Conservation (phyloP, 805 yeast species). For the Pichia phayaonensis region DNA sequence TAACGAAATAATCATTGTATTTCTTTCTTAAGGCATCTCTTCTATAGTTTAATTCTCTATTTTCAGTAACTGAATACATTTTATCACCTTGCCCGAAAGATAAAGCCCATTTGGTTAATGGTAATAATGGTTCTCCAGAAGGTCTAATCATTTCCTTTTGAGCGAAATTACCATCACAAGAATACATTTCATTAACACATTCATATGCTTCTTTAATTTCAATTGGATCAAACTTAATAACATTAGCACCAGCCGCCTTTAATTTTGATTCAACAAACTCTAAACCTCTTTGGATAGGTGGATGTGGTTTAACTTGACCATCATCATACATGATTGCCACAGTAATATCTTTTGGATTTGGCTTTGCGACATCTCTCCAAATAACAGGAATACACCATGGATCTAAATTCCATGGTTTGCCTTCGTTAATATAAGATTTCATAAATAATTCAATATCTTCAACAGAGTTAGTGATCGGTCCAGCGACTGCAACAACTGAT, state of each 20-base stretch:
- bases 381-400: constrained; percentile 40
- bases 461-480: constrained; percentile 58
- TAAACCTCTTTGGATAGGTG: constrained; percentile 55
- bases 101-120: constrained; percentile 56
- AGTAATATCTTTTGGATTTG: constrained; percentile 38
- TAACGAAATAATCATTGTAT: constrained; percentile 45
- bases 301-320: constrained; percentile 58
- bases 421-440: constrained; percentile 52
- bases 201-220: constrained; percentile 51
- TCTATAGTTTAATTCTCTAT: constrained; percentile 43
- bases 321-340: constrained; percentile 60
- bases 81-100: constrained; percentile 52
- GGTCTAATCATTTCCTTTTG: constrained; percentile 43
- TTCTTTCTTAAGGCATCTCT: constrained; percentile 55
- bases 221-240: constrained; percentile 51
- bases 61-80: constrained; percentile 39
- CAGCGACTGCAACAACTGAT: constrained; percentile 55
- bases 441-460: constrained; percentile 66
- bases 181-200: constrained; percentile 48
- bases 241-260: constrained; percentile 49
- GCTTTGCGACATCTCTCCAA: constrained; percentile 41
- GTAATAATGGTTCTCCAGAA: constrained; percentile 64
- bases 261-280: constrained; percentile 47
- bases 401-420: constrained; percentile 54
- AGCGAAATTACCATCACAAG: constrained; percentile 59